phyloP scores from a whole-genome alignment of 1,284 basidiomycete species.

The Cryptococcus hybrid region DNA sequence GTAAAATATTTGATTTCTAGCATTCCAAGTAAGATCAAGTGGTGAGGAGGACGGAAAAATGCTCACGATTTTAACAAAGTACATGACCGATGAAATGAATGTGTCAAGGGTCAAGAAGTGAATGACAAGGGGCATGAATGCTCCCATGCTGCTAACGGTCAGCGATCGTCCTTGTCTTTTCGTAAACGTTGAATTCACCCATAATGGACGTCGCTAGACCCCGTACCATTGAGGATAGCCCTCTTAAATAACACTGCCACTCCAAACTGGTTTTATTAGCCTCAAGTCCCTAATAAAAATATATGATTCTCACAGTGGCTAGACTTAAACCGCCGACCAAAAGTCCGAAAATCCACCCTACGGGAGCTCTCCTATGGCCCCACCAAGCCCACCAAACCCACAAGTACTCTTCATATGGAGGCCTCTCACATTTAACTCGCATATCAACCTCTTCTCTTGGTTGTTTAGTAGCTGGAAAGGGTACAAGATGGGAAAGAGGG shows the following conservation, averaged over 20 bases:
- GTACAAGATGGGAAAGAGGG: conserved; percentile 21
- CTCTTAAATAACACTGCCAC: conserved; percentile 15
- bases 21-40: background rate
- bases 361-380: conserved; percentile 27
- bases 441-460: conserved; percentile 28
- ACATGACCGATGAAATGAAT: conserved; percentile 15
- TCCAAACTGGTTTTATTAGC: conserved; percentile 11
- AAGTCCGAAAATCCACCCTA: conserved; percentile 16
- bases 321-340: conserved; percentile 12
- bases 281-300: background rate
- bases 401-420: conserved; percentile 21
- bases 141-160: conserved; percentile 7
- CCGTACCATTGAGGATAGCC: conserved; percentile 11
- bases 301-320: conserved; percentile 13
- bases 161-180: background rate
- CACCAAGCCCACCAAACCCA: conserved; percentile 46
- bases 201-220: conserved; percentile 8
- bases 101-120: conserved; percentile 16
- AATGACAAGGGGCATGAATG: conserved; percentile 15
- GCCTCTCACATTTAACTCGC: conserved; percentile 22
- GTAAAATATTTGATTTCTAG: conserved; percentile 7
- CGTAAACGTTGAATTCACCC: conserved; percentile 15
- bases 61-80: conserved; percentile 14
- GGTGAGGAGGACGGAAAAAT: background rate
- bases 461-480: background rate